Evolutionary conservation across 352 stramenopile genomes (phyloP).

Genomic region (Phytophthora foliorum): DNA sequence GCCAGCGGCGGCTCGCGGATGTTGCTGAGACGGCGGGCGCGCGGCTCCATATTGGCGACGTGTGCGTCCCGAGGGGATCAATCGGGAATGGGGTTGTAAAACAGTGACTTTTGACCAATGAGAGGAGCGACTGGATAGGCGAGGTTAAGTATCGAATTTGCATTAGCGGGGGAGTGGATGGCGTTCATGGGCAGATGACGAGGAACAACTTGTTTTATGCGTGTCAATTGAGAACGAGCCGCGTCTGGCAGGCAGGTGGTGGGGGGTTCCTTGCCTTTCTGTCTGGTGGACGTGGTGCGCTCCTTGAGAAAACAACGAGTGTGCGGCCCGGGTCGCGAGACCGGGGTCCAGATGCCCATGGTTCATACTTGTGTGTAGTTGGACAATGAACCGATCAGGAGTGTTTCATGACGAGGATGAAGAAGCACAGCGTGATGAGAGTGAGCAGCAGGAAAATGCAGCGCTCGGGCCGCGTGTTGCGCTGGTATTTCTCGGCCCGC

Average conservation of each 20-base stretch:
- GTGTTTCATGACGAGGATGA: slow-evolving; percentile 77
- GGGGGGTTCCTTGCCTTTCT: neutral
- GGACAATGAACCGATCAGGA: slow-evolving; percentile 37
- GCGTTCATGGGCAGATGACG: slow-evolving; percentile 45
- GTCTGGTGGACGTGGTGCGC: neutral
- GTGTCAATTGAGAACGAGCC: slow-evolving; percentile 58
- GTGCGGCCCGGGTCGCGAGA: slow-evolving; percentile 27
- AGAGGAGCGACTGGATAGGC: neutral
- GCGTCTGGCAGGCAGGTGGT: slow-evolving; percentile 2
- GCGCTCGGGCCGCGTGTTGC: slow-evolving; percentile 71
- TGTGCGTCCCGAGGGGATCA: neutral
- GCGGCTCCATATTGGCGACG: slow-evolving; percentile 51
- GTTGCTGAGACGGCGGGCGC: slow-evolving; percentile 43
- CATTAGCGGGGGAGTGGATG: slow-evolving; percentile 1
- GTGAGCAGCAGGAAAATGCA: slow-evolving; percentile 78
- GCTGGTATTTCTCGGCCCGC: slow-evolving; percentile 68
- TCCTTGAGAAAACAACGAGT: slow-evolving; percentile 55
- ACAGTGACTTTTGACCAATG: slow-evolving; percentile 11
- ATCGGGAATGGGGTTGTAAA: slow-evolving; percentile 15
- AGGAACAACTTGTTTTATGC: slow-evolving; percentile 56
- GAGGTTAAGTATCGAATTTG: neutral
- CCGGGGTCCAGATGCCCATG: slow-evolving; percentile 40
- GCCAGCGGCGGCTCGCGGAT: slow-evolving; percentile 35
- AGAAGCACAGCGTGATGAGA: slow-evolving; percentile 74
- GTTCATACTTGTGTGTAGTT: slow-evolving; percentile 1